phyloP scores from a whole-genome alignment of 768 basidiomycete genomes.

The Lanmaoa rubissima region DNA sequence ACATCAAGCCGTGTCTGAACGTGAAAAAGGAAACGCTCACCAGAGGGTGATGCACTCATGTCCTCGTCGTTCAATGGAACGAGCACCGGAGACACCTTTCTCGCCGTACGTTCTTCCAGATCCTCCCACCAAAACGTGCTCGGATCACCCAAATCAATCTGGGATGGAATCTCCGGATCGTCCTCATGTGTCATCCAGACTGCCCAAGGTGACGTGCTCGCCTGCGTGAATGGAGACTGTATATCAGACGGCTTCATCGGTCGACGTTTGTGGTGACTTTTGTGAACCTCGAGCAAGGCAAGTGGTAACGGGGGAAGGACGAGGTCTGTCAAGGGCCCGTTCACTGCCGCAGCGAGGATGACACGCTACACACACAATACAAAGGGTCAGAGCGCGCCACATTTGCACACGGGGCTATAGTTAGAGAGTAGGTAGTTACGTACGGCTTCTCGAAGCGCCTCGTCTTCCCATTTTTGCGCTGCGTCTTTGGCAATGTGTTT shows the following conservation, averaged over 20 bases:
- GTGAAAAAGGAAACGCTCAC: neutral
- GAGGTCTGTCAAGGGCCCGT: neutral
- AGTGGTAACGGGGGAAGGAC: constrained; percentile 1
- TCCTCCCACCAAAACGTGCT: constrained; percentile 13
- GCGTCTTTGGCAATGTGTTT: neutral
- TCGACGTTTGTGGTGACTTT: neutral
- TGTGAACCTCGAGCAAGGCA: constrained; percentile 5
- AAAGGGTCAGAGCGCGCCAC: too few species aligned
- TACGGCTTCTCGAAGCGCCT: constrained; percentile 6
- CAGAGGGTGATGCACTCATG: neutral
- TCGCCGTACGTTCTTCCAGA: neutral
- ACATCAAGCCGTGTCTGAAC: neutral
- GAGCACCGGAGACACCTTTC: neutral
- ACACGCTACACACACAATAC: neutral
- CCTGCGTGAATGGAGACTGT: neutral
- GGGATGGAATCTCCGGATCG: neutral
- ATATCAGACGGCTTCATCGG: constrained; percentile 2
- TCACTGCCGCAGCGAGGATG: neutral
- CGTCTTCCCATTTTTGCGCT: constrained; percentile 3
- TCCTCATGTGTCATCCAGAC: neutral
- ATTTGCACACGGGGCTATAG: too few species aligned
- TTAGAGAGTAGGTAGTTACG: neutral
- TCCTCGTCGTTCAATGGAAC: neutral
- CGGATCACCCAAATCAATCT: neutral
- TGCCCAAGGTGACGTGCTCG: neutral